A percentile compares a stretch with the other conserved stretches of the same genome.
Conservation (phyloP, 306 rosid species). For the Alnus glutinosa region DNA sequence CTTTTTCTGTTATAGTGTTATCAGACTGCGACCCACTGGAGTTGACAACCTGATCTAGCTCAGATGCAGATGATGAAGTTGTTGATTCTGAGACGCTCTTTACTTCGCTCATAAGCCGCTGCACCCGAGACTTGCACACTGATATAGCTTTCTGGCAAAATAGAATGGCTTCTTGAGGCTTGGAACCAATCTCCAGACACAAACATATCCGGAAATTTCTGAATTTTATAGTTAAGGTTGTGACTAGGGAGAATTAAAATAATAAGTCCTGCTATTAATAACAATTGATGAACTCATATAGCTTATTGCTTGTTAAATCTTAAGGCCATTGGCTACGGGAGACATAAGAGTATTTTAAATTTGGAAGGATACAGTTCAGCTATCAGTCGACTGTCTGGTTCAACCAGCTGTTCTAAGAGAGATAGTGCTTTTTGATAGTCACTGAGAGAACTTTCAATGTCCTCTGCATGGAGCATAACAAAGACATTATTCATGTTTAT, state of each 20-base stretch:
- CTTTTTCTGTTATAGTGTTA: slow-evolving; percentile 48
- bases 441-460: slow-evolving; percentile 81
- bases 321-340: neutral
- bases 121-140: slow-evolving; percentile 70
- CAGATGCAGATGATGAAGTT: slow-evolving; percentile 42
- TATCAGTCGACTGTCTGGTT: slow-evolving; percentile 75
- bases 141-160: slow-evolving; percentile 78
- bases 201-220: slow-evolving; percentile 91
- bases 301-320: slow-evolving; percentile 5
- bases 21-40: slow-evolving; percentile 37
- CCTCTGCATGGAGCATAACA: slow-evolving; percentile 64
- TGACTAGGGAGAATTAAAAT: slow-evolving; percentile 12
- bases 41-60: slow-evolving; percentile 40
- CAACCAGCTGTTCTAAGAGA: slow-evolving; percentile 78
- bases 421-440: slow-evolving; percentile 87
- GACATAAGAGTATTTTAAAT: neutral
- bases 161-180: slow-evolving; percentile 77
- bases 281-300: slow-evolving; percentile 13
- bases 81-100: slow-evolving; percentile 48
- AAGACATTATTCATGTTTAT: slow-evolving; percentile 24
- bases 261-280: neutral
- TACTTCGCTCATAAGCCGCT: slow-evolving; percentile 62
- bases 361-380: slow-evolving; percentile 90
- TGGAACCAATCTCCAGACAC: slow-evolving; percentile 79
- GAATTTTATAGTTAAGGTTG: slow-evolving; percentile 50